Conservation (phyloP, 306 rosid species). For the Gillenia trifoliata region DNA sequence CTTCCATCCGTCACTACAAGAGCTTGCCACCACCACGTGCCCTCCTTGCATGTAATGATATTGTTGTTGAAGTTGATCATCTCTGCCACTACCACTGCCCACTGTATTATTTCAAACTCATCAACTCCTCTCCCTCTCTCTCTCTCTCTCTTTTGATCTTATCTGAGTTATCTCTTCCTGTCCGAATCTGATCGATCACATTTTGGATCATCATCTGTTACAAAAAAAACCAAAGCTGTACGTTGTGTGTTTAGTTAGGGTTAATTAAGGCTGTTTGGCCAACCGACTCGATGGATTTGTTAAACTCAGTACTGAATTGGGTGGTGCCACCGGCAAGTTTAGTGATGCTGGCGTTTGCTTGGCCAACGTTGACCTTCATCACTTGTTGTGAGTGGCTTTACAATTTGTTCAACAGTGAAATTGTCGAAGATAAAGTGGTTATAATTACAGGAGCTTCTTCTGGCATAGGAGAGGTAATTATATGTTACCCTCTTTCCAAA, state of each 20-base stretch:
- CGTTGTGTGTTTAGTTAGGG: background rate
- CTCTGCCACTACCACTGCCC: background rate
- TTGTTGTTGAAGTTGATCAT: constrained; percentile 1
- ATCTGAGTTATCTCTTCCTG: too few relatives aligned
- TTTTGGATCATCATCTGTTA: background rate
- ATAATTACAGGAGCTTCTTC: constrained; percentile 96
- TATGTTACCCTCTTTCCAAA: background rate
- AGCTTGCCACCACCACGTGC: constrained; percentile 40
- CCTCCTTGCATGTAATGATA: constrained; percentile 19
- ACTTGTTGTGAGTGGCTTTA: constrained; percentile 67
- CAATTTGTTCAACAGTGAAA: constrained; percentile 27
- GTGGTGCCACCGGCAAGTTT: constrained; percentile 71
- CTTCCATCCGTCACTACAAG: constrained; percentile 44
- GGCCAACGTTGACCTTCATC: constrained; percentile 81
- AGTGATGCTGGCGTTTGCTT: constrained; percentile 62
- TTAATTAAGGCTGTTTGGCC: background rate
- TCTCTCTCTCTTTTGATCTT: background rate
- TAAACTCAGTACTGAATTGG: constrained; percentile 54
- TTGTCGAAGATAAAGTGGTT: constrained; percentile 67
- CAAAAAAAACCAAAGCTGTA: background rate
- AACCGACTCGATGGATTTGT: constrained; percentile 31
- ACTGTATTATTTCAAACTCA: background rate
- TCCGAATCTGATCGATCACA: background rate
- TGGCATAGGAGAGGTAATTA: constrained; percentile 74
- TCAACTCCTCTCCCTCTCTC: background rate